Evolutionary conservation across 208 protist species (phyloP).

Genomic region (Crithidia brevicula): DNA sequence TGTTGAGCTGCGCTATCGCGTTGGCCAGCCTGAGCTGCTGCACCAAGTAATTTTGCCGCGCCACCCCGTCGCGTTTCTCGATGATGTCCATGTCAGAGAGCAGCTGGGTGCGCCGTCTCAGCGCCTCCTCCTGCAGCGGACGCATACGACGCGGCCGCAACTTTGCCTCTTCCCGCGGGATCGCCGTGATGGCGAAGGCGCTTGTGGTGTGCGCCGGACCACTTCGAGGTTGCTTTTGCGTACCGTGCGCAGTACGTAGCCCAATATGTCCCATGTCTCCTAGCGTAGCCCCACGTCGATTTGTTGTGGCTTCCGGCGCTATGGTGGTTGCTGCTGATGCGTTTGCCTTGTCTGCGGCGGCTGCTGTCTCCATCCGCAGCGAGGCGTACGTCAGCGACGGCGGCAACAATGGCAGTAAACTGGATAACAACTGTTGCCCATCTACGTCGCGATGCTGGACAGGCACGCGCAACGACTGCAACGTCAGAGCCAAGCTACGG

Average conservation of each 20-base stretch:
- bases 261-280: too few relatives aligned
- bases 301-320: too few relatives aligned
- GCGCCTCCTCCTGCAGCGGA: conserved; percentile 21
- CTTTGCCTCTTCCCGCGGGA: conserved; percentile 26
- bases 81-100: conserved; percentile 26
- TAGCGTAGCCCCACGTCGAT: too few relatives aligned
- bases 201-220: neutral
- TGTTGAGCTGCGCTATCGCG: conserved; percentile 20
- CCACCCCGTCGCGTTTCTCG: conserved; percentile 23
- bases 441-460: neutral
- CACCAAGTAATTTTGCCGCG: conserved; percentile 26
- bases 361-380: too few relatives aligned
- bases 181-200: conserved; percentile 13
- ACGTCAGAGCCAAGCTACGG: neutral
- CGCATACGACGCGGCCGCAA: conserved; percentile 16
- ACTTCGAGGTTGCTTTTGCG: neutral
- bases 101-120: conserved; percentile 15
- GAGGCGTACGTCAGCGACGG: neutral
- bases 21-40: conserved; percentile 32
- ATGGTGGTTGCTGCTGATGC: neutral
- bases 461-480: neutral
- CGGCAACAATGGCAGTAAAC: neutral
- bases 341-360: too few relatives aligned
- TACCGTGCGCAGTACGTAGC: too few relatives aligned
- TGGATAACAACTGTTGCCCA: conserved; percentile 11